Evolutionary conservation across 768 basidiomycete species (phyloP).

Genomic region (Macrolepiota fuliginosa): DNA sequence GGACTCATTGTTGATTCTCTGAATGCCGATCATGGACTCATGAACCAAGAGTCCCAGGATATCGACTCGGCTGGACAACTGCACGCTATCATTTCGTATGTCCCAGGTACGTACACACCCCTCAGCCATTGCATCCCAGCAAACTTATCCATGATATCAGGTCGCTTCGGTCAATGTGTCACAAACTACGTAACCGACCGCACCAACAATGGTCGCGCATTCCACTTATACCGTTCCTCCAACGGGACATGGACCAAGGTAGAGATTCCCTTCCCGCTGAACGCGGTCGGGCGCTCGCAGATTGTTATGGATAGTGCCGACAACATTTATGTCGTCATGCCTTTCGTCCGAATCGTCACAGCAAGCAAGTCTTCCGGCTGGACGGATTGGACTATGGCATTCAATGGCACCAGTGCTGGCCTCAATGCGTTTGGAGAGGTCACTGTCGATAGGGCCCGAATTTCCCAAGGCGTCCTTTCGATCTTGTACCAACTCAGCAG

Average conservation of each 20-base stretch:
- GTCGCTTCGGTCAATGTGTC: constrained; percentile 45
- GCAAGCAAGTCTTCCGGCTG: constrained; percentile 43
- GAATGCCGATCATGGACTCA: constrained; percentile 47
- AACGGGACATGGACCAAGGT: constrained; percentile 42
- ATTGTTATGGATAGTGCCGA: constrained; percentile 40
- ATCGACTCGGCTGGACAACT: constrained; percentile 43
- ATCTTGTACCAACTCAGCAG: constrained; percentile 42
- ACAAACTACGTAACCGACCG: constrained; percentile 38
- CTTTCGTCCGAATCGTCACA: constrained; percentile 40
- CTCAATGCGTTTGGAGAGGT: constrained; percentile 46
- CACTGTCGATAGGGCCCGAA: constrained; percentile 39
- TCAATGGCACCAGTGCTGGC: constrained; percentile 36
- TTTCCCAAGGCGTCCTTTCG: constrained; percentile 35
- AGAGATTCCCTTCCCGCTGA: constrained; percentile 43
- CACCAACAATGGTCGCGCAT: constrained; percentile 33
- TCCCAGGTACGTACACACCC: constrained; percentile 32
- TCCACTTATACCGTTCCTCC: constrained; percentile 41
- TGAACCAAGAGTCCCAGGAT: constrained; percentile 51
- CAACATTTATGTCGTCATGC: constrained; percentile 44
- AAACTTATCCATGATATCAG: constrained; percentile 20
- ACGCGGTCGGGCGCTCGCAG: constrained; percentile 43
- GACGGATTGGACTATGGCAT: constrained; percentile 45
- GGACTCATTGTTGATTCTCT: constrained; percentile 43
- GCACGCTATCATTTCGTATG: constrained; percentile 47
- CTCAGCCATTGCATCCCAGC: neutral